A percentile compares a stretch with the other conserved stretches of the same genome.
These are phyloP conservation scores for Eragrostis tef DNA, from an alignment of 202 grass and related monocot genomes.

Conservation along the genomic window DNA sequence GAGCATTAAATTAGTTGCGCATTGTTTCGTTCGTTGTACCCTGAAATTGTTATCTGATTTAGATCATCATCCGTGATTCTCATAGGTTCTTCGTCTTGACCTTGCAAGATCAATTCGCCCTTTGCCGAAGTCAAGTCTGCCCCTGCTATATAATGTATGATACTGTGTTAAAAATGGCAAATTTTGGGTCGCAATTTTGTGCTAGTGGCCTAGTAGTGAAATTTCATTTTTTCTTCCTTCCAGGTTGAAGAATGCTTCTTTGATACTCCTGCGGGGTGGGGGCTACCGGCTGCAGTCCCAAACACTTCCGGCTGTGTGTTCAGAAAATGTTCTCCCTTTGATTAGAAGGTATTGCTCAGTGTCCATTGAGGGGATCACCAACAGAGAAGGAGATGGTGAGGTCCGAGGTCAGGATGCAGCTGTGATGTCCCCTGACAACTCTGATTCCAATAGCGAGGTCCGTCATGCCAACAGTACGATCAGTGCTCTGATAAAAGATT, in stretches of 20 bases:
- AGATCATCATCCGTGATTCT: not conserved
- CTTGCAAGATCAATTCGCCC: not conserved
- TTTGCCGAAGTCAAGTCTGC: not conserved
- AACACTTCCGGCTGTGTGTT: not conserved
- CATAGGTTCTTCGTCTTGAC: not conserved
- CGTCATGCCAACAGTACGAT: not conserved
- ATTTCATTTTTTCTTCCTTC: not conserved
- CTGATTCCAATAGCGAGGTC: not conserved
- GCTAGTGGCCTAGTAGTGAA: not conserved
- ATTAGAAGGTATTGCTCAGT: slow-evolving; percentile 37
- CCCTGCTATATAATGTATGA: not conserved
- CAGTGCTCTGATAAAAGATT: not conserved
- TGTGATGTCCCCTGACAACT: not conserved
- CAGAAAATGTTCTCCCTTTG: not conserved
- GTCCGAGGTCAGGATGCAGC: not conserved
- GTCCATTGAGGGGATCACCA: not conserved
- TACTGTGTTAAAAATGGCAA: not conserved
- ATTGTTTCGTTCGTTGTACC: not conserved
- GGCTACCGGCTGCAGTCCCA: not conserved
- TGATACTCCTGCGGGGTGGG: slow-evolving; percentile 2
- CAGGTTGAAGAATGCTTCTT: slow-evolving; percentile 38
- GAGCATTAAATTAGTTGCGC: not conserved
- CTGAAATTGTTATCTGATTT: not conserved
- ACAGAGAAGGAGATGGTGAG: not conserved
- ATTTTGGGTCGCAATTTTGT: not conserved